phyloP scores from a whole-genome alignment of 192 early-diverging fungal species.

The Rhizoclosmatium sp. region DNA sequence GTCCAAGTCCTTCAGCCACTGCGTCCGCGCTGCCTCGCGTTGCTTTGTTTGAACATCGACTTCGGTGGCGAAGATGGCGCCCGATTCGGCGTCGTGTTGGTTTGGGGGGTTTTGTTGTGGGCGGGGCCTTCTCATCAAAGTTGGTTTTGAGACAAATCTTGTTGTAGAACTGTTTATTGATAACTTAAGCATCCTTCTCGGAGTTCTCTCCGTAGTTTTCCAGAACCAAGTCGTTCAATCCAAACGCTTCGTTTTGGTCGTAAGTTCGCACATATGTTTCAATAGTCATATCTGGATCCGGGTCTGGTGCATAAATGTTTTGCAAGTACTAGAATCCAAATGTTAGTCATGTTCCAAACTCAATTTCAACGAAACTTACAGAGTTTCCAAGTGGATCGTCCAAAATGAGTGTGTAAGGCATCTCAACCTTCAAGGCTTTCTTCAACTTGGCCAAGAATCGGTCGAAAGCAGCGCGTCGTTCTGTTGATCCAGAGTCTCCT shows the following conservation, averaged over 20 bases:
- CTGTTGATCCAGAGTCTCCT: conserved; percentile 73
- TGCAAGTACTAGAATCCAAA: conserved; percentile 43
- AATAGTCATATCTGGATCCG: conserved; percentile 91
- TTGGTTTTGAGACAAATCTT: too few species aligned
- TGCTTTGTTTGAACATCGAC: neutral
- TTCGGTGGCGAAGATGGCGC: neutral
- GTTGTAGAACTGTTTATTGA: too few species aligned
- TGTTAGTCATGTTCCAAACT: neutral
- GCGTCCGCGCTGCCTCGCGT: neutral
- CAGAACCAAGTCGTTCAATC: conserved; percentile 87
- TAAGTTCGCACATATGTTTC: conserved; percentile 81
- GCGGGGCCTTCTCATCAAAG: too few species aligned
- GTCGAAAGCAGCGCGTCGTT: conserved; percentile 64
- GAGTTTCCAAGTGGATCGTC: conserved; percentile 93
- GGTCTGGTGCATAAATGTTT: conserved; percentile 93
- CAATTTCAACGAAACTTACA: conserved; percentile 18
- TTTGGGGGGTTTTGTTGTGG: too few species aligned
- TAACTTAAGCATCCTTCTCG: too few species aligned
- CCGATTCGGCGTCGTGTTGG: neutral
- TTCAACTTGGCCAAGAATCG: conserved; percentile 77
- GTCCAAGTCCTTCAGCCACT: conserved; percentile 9
- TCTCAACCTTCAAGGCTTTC: conserved; percentile 51
- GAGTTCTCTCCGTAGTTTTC: conserved; percentile 67
- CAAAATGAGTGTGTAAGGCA: conserved; percentile 73
- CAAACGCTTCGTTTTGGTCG: conserved; percentile 88